Conservation (phyloP, 768 basidiomycete genomes). For the Lentinula boryana region DNA sequence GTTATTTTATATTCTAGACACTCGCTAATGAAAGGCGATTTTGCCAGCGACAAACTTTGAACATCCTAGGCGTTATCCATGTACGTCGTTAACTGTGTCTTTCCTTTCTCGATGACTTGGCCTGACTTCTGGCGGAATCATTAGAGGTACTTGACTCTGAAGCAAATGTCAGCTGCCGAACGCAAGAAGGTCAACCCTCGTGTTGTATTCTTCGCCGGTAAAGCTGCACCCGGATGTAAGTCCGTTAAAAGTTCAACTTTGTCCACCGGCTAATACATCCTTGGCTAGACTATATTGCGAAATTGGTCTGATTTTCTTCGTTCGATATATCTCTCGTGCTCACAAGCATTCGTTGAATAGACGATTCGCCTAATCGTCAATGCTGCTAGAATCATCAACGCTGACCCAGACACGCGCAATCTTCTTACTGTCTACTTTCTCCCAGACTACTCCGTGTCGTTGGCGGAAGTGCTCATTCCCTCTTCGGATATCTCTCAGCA, state of each 20-base stretch:
- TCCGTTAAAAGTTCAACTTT: conserved; percentile 3
- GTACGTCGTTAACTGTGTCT: conserved; percentile 46
- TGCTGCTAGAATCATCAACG: conserved; percentile 74
- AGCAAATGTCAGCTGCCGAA: conserved; percentile 71
- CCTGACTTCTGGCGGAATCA: background rate
- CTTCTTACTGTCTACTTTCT: conserved; percentile 90
- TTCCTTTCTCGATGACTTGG: background rate
- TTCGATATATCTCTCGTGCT: background rate
- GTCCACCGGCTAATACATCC: background rate
- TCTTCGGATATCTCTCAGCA: conserved; percentile 94
- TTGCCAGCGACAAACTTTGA: conserved; percentile 80
- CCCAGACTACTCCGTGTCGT: conserved; percentile 88
- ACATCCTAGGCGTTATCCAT: conserved; percentile 86
- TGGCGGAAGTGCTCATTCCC: conserved; percentile 83
- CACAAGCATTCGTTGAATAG: conserved; percentile 21
- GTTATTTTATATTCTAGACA: background rate
- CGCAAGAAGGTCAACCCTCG: conserved; percentile 79
- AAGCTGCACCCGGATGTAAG: conserved; percentile 90
- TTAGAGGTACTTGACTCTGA: conserved; percentile 77
- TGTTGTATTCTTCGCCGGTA: conserved; percentile 96
- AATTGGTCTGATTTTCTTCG: conserved; percentile 46
- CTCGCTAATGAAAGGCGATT: background rate
- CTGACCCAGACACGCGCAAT: conserved; percentile 83
- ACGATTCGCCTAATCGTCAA: conserved; percentile 94
- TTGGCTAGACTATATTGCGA: conserved; percentile 77